These are phyloP conservation scores for Backusella luteola DNA, from an alignment of 192 early-diverging fungal genomes.

Conservation along the genomic window DNA sequence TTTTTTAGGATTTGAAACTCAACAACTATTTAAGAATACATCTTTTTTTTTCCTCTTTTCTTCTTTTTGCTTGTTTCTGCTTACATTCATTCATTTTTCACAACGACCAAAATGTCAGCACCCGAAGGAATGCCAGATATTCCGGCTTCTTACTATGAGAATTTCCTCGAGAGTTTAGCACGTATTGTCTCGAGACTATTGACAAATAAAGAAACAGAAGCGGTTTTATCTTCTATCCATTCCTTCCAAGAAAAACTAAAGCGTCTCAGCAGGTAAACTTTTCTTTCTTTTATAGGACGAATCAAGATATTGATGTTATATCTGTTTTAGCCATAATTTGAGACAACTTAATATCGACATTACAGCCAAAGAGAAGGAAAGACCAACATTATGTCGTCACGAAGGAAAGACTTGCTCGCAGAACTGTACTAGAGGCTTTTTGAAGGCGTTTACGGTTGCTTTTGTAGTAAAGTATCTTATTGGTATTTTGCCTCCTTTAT, in stretches of 20 bases:
- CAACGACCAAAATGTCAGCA: neutral
- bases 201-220: conserved; percentile 67
- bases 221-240: conserved; percentile 52
- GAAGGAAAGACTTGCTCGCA: conserved; percentile 62
- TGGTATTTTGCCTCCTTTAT: conserved; percentile 46
- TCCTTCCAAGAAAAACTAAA: conserved; percentile 66
- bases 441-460: conserved; percentile 60
- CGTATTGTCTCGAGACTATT: conserved; percentile 58
- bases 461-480: conserved; percentile 61
- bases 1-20: conserved; percentile 6
- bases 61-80: neutral
- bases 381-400: conserved; percentile 51
- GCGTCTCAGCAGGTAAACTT: conserved; percentile 54
- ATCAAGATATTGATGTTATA: neutral
- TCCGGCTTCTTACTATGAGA: conserved; percentile 47
- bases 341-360: conserved; percentile 40
- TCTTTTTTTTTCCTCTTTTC: neutral
- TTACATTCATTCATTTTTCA: neutral
- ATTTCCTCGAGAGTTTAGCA: conserved; percentile 63
- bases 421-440: conserved; percentile 61
- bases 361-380: conserved; percentile 19
- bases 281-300: neutral
- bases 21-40: neutral
- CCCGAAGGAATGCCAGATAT: conserved; percentile 9
- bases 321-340: conserved; percentile 43